Evolutionary conservation across 139 green algal genomes (phyloP), one percentile per base, ranked within the genome.

Genomic region (Edaphochlamys debaryana): DNA sequence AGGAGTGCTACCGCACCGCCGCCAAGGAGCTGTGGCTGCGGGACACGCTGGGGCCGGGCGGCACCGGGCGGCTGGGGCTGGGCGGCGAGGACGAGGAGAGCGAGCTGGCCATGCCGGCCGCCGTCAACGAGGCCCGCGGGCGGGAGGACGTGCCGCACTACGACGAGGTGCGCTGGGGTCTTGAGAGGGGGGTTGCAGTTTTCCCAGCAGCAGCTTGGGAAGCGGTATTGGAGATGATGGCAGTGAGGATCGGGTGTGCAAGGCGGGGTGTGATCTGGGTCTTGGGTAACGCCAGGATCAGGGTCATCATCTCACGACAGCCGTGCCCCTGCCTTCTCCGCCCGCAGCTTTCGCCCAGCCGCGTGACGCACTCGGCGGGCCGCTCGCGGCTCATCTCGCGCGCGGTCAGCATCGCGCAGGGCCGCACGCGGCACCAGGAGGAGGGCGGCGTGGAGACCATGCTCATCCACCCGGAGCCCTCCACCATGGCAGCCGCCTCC

Each of bases 11-110:
- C 79, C 40, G n/a, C 68, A 85, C 79, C 20, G 30, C 68, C 68
- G 79, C 79, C 68, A 85, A 85, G 79, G 52, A 71, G 56, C n/a
- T 85, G 67, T 85, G 79, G 79, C 54, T 79, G 68, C 68, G 36
- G 4, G 41, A 84, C 48, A 50, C 66, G 48, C 19, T 34, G 36
- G 66, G 27, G 20, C 38, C 42, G 1, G 48, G n/a, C 40, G 54
- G 40, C 60, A 56, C 32, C 32, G 76, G 62, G 32, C 41, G 63
- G 19, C 8, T 50, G 0, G 60, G 75, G 25, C 30, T 36, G 27
- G 4, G 13, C 27, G 60, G n/a, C n/a, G 60, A 67, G 30, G 45
- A 40, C 29, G 32, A 79, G 0, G 48, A 45, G 63, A 63, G 56
- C 56, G 78, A 84, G 78, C n/a, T 84, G 36, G 48, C 76, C 48